These are phyloP conservation scores for Gentiana dahurica DNA, from an alignment of 257 asterid species.

Conservation along the genomic window DNA sequence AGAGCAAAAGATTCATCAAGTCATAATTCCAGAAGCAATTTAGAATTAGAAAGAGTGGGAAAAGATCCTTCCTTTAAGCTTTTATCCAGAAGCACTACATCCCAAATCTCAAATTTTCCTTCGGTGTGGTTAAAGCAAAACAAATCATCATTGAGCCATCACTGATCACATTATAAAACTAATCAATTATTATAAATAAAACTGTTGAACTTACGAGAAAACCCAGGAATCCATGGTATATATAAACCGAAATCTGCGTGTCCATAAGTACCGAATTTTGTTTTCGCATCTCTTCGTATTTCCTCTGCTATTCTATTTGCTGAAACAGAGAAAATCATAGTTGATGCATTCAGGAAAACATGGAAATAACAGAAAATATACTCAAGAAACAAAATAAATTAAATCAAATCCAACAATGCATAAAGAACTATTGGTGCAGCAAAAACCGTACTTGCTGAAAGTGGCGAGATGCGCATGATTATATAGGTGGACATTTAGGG, in stretches of 20 bases:
- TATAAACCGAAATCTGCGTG: constrained; percentile 40
- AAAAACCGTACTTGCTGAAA: too few relatives aligned
- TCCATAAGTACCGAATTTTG: constrained; percentile 34
- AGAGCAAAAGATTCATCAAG: constrained; percentile 38
- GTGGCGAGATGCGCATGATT: too few relatives aligned
- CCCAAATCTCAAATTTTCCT: constrained; percentile 11
- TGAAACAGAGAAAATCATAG: constrained; percentile 29
- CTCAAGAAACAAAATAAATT: too few relatives aligned
- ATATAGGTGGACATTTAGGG: too few relatives aligned
- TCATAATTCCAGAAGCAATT: constrained; percentile 10
- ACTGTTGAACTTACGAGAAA: constrained; percentile 64
- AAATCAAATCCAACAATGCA: too few relatives aligned
- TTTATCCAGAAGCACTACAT: constrained; percentile 23
- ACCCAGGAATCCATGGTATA: constrained; percentile 33
- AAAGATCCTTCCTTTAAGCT: constrained; percentile 14
- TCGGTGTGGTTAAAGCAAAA: constrained; percentile 92
- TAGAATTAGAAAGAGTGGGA: constrained; percentile 7
- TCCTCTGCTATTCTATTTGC: constrained; percentile 14
- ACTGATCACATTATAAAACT: not conserved
- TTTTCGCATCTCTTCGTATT: constrained; percentile 38
- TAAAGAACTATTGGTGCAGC: too few relatives aligned
- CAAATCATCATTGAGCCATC: constrained; percentile 59
- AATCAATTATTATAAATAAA: not conserved
- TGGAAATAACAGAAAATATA: too few relatives aligned
- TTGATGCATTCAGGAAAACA: constrained; percentile 22